phyloP scores from a whole-genome alignment of 108 stramenopile species.

The Skeletonema grethae region DNA sequence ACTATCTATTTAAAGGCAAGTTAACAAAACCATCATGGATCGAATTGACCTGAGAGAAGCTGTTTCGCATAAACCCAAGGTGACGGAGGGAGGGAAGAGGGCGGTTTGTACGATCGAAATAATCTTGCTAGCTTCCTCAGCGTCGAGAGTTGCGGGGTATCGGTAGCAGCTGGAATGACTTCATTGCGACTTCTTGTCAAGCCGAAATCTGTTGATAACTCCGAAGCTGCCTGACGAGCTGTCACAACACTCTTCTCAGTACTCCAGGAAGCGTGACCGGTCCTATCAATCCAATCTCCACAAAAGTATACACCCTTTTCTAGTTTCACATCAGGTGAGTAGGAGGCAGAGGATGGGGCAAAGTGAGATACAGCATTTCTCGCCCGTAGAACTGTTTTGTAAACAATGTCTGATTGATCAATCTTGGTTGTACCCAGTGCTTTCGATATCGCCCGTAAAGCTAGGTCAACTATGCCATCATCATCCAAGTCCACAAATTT shows the following conservation, averaged over 20 bases:
- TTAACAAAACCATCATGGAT: neutral
- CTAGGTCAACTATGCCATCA: constrained; percentile 51
- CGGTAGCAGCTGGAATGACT: constrained; percentile 69
- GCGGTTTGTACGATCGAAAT: constrained; percentile 31
- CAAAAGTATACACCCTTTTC: constrained; percentile 61
- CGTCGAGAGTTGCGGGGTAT: constrained; percentile 61
- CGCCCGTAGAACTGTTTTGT: constrained; percentile 68
- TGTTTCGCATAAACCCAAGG: constrained; percentile 50
- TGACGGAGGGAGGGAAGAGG: constrained; percentile 39
- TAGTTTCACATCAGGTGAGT: constrained; percentile 60
- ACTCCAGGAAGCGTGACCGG: constrained; percentile 78
- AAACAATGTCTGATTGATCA: constrained; percentile 38
- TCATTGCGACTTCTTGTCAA: constrained; percentile 29
- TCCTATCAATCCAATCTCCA: constrained; percentile 82
- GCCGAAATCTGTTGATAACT: constrained; percentile 59
- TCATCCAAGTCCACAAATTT: constrained; percentile 55
- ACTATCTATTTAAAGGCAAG: neutral
- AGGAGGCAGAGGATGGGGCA: constrained; percentile 57
- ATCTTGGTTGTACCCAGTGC: constrained; percentile 53
- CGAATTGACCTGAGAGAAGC: constrained; percentile 24
- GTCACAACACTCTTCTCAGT: constrained; percentile 87
- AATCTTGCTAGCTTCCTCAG: constrained; percentile 56
- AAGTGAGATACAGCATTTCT: constrained; percentile 83
- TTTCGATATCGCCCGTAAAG: constrained; percentile 62
- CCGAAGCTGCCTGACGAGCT: constrained; percentile 70